Evolutionary conservation across 352 stramenopile species (phyloP), one percentile per base, ranked within the genome.

Genomic region (Pseudoperonospora humuli): DNA sequence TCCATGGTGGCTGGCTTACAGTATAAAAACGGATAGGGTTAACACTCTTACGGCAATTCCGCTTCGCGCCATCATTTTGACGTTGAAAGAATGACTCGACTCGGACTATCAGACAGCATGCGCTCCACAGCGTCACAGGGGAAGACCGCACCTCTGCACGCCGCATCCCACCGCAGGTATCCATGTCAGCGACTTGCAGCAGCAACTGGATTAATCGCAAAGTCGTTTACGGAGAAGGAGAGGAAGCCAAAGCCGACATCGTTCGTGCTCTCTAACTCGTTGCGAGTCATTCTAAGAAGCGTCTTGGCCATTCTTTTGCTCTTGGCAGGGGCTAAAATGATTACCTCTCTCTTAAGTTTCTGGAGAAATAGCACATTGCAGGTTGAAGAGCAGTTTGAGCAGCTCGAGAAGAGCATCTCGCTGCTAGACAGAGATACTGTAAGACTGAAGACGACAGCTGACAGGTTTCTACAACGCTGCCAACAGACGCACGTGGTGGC

Each of bases 51-150:
- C 56, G 50, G 7, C 1, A 62, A 64, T 55, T 29, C 44, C 57
- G 49, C 67, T 59, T 47, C 29, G 35, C 39, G 48, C 32, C n/a
- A n/a, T n/a, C n/a, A n/a, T n/a, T n/a, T n/a, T n/a, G n/a, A n/a
- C n/a, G n/a, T n/a, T n/a, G 9, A 15, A 29, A 55, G n/a, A 19
- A 69, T 66, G 60, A 34, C 21, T 14, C 47, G 60, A 14, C 46
- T 70, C n/a, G 60, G 60, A 31, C 46, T 70, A 39, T 70, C 60
- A 0, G 60, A 70, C n/a, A 70, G 60, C 35, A 70, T 70, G 60
- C 50, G 55, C 51, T 66, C 60, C 5, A 54, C 43, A n/a, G 46
- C 39, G 39, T 57, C 55, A 14, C 9, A 57, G 14, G 51, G 52
- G 20, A 26, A 53, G 17, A 64, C 48, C 9, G 51, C 52, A 29